Evolutionary conservation across 1,284 basidiomycete species (phyloP), one percentile per base, ranked within the genome.

Genomic region (Papiliotrema terrestris): DNA sequence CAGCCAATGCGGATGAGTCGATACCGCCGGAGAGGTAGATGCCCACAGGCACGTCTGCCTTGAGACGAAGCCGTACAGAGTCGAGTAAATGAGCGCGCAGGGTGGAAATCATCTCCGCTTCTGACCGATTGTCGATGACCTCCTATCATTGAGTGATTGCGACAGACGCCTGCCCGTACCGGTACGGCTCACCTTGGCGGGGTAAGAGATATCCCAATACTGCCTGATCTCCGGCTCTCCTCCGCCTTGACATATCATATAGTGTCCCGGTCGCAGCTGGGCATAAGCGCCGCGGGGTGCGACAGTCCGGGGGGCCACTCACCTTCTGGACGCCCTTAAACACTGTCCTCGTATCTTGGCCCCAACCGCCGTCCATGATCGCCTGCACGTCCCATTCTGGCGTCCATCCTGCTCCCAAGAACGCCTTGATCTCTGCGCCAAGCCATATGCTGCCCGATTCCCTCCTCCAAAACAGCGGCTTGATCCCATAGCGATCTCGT

Each of bases 21-120:
- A 78, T 73, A 20, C 77, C 77, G 48, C 77, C 77, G 15, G 74
- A 76, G 15, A 78, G 69, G 52, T 77, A 72, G 25, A 78, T 75
- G 32, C 77, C 77, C 54, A 78, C 72, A 35, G 77, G 77, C 2
- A 78, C 77, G 56, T 78, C 77, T 43, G 76, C 75, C 59, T 75
- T 74, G 48, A 78, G 69, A 32, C 77, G 74, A 56, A 75, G 70
- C 37, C 69, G 65, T 17, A 78, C 74, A 15, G 77, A 70, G 54
- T 74, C 72, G 52, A 77, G 65, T 45, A 78, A 66, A n/a, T 66
- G 61, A 51, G 68, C 61, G 36, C 74, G 73, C 50, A 78, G 67
- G 35, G 61, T 52, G 51, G 61, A 53, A 43, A 77, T 67, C 60
- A 78, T 74, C 19, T 71, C 74, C 4, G 71, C 63, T 42, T 67